These are phyloP conservation scores for Flaveria trinervia DNA, from an alignment of 129 eudicot genomes.

Conservation along the genomic window DNA sequence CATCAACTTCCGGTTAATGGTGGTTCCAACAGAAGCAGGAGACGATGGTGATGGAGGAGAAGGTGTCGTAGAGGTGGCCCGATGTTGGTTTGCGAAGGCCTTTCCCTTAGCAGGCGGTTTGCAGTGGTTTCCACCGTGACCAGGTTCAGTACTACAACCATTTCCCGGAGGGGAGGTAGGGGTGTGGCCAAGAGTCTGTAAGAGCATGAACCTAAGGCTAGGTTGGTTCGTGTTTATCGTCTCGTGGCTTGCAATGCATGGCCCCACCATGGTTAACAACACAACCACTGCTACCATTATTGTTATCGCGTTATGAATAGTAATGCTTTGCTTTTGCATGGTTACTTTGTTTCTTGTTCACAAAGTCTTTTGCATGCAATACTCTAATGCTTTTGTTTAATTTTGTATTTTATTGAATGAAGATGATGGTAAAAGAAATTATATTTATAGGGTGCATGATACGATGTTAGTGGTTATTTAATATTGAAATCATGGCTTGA, in stretches of 20 bases:
- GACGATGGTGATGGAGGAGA: conserved; percentile 2
- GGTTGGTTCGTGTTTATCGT: conserved; percentile 14
- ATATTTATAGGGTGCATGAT: conserved; percentile 7
- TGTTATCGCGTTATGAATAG: conserved; percentile 1
- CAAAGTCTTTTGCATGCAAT: conserved; percentile 20
- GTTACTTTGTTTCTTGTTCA: conserved; percentile 11
- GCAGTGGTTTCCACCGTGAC: conserved; percentile 17
- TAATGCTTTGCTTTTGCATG: conserved; percentile 28
- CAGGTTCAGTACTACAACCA: conserved; percentile 16
- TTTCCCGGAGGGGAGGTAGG: conserved; percentile 20
- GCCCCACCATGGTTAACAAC: conserved; percentile 17
- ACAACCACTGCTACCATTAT: conserved; percentile 16
- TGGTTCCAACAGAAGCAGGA: not conserved
- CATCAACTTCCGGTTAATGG: conserved; percentile 24
- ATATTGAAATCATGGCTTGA: conserved; percentile 7
- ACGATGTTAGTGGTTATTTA: not conserved
- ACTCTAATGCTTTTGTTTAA: not conserved
- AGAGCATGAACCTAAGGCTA: not conserved
- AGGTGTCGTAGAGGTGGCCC: not conserved
- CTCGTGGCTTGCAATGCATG: conserved; percentile 8
- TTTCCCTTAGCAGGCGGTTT: not conserved
- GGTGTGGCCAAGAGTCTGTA: conserved; percentile 21
- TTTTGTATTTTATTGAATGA: not conserved
- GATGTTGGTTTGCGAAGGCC: not conserved
- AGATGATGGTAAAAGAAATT: not conserved